Evolutionary conservation across 2,329 filamentous ascomycete species (phyloP), one percentile per base, ranked within the genome.

Genomic region (Parastagonospora nodorum): DNA sequence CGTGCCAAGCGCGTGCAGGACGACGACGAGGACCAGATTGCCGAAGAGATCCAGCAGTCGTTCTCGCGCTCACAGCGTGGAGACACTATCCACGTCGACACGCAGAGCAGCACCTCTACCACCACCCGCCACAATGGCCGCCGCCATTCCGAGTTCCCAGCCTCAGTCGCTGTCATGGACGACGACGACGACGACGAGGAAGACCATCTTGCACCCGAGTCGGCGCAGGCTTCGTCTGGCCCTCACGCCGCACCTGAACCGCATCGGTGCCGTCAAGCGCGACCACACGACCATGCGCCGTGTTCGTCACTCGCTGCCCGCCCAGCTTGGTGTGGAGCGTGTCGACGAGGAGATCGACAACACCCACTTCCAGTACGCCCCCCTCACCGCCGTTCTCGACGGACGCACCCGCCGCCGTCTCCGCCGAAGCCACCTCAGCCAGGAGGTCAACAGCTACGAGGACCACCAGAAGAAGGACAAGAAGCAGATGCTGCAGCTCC

Each of bases 401-500:
- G 51, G 56, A 37, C 71, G 71, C 49, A 63, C 61, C 6, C 69
- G 66, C 36, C 74, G 73, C 37, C 73, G 75, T 33, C 71, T 77
- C 14, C 72, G 72, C 43, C 74, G 72, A 28, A 75, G 63, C 60
- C 73, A 74, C 43, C 65, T 74, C 6, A 74, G 73, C 58, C 73
- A 77, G 50, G 72, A 75, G 58, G 68, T 76, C 42, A 75, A 72
- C 48, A 61, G 63, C 28, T 68, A 74, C 42, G 70, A 75, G 19
- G 66, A 72, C 41, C 66, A 74, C 53, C 63, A 69, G 55, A 71
- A 68, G 59, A 60, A 72, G 42, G 69, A 74, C 49, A 66, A 62
- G 53, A 73, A 69, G 64, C 68, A 70, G 53, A 58, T 75, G n/a
- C 48, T 71, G 11, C 64, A 72, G 37, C 63, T 77, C 2, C 69